phyloP scores from a whole-genome alignment of 1,284 basidiomycete species.

The Trametes pubescens region DNA sequence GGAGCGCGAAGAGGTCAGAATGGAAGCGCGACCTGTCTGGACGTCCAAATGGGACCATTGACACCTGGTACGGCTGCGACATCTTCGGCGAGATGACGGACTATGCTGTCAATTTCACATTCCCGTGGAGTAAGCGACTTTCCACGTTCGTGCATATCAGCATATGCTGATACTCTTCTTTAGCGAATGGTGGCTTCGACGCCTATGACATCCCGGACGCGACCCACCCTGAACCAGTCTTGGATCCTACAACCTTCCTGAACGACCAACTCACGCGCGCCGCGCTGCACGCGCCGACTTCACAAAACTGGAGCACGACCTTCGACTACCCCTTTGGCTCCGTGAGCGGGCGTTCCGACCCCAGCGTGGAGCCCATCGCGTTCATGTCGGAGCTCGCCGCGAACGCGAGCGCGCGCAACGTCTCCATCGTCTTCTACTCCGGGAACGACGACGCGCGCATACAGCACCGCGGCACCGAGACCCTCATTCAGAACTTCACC shows the following conservation, averaged over 20 bases:
- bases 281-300: conserved; percentile 71
- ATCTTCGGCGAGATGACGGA: conserved; percentile 44
- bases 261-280: conserved; percentile 44
- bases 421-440: conserved; percentile 41
- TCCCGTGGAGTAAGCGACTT: conserved; percentile 67
- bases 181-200: conserved; percentile 34
- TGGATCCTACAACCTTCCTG: conserved; percentile 55
- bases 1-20: background rate
- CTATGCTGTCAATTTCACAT: conserved; percentile 49
- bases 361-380: conserved; percentile 47
- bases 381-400: conserved; percentile 41
- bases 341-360: conserved; percentile 46
- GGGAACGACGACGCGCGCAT: conserved; percentile 43
- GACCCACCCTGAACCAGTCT: conserved; percentile 52
- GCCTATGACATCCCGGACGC: conserved; percentile 64
- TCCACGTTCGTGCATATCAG: background rate
- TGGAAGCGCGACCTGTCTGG: conserved; percentile 38
- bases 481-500: conserved; percentile 50
- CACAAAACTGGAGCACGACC: conserved; percentile 57
- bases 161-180: background rate
- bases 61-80: conserved; percentile 45
- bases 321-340: conserved; percentile 61
- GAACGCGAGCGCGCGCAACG: conserved; percentile 35
- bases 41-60: conserved; percentile 40
- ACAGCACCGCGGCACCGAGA: conserved; percentile 53